A percentile compares a stretch with the other conserved stretches of the same genome.
phyloP scores from a whole-genome alignment of 768 basidiomycete species.

The Multifurca ochricompacta region DNA sequence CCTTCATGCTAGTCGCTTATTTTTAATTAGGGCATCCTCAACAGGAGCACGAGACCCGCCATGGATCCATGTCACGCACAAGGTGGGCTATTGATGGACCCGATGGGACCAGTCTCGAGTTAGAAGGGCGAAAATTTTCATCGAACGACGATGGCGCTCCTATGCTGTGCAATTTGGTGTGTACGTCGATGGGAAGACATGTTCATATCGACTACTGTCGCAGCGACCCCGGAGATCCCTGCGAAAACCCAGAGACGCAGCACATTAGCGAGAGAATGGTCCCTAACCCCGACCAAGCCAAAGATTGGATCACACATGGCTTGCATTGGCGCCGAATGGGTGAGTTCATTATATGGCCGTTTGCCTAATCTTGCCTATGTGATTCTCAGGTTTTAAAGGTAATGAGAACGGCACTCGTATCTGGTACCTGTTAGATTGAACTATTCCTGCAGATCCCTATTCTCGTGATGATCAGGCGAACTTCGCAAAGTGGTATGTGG shows the following conservation, averaged over 20 bases:
- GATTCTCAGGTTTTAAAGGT: slow-evolving; percentile 45
- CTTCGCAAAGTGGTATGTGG: slow-evolving; percentile 45
- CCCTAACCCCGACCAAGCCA: slow-evolving; percentile 40
- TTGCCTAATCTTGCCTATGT: background rate
- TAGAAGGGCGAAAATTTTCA: slow-evolving; percentile 49
- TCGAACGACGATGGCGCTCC: slow-evolving; percentile 50
- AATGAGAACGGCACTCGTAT: background rate
- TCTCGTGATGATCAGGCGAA: slow-evolving; percentile 46
- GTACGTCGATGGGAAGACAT: slow-evolving; percentile 49
- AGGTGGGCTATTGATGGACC: slow-evolving; percentile 51
- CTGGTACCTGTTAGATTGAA: background rate
- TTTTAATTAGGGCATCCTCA: slow-evolving; percentile 43
- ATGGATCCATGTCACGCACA: slow-evolving; percentile 55
- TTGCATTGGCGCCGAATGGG: slow-evolving; percentile 54
- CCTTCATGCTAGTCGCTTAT: background rate
- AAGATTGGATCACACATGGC: slow-evolving; percentile 49
- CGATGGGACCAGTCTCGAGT: slow-evolving; percentile 42
- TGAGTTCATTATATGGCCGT: slow-evolving; percentile 25
- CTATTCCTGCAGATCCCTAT: slow-evolving; percentile 41
- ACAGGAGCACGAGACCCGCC: slow-evolving; percentile 52
- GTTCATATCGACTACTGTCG: slow-evolving; percentile 52
- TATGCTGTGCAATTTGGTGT: slow-evolving; percentile 58
- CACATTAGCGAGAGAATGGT: slow-evolving; percentile 38
- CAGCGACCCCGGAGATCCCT: slow-evolving; percentile 30
- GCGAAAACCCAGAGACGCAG: slow-evolving; percentile 38